phyloP scores from a whole-genome alignment of 345 rosid genomes.

The Tarenaya hassleriana region DNA sequence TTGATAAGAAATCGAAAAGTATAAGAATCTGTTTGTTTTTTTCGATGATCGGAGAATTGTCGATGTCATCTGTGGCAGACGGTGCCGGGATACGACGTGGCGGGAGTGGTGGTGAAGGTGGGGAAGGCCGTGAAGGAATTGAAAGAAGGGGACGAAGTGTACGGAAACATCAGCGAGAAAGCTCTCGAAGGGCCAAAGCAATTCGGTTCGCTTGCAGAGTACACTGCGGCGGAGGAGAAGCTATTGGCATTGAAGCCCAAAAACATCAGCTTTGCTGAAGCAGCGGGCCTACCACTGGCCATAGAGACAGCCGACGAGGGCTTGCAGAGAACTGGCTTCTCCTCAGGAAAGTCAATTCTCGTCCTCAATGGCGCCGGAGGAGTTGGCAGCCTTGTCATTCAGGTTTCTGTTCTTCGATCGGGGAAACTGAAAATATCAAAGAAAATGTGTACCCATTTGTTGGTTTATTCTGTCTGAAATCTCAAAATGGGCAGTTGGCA shows the following conservation, averaged over 20 bases:
- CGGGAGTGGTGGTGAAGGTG: slow-evolving; percentile 77
- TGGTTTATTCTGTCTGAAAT: not conserved
- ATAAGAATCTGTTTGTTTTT: not conserved
- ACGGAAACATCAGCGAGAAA: slow-evolving; percentile 87
- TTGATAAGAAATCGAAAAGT: not conserved
- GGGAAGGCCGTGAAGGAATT: slow-evolving; percentile 67
- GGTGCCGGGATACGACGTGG: slow-evolving; percentile 91
- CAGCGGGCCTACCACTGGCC: slow-evolving; percentile 88
- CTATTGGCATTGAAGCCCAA: slow-evolving; percentile 73
- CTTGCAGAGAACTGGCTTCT: slow-evolving; percentile 67
- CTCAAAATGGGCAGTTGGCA: slow-evolving; percentile 48
- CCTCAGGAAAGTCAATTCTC: slow-evolving; percentile 75
- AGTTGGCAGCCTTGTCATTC: slow-evolving; percentile 92
- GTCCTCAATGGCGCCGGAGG: slow-evolving; percentile 90
- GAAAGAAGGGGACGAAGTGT: slow-evolving; percentile 83
- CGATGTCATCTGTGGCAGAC: slow-evolving; percentile 44
- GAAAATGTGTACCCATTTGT: not conserved
- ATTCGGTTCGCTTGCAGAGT: slow-evolving; percentile 80
- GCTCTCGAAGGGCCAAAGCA: slow-evolving; percentile 89
- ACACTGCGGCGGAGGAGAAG: slow-evolving; percentile 84
- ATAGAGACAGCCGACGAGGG: slow-evolving; percentile 84
- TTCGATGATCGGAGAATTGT: not conserved
- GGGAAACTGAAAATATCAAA: no score
- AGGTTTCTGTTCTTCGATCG: slow-evolving; percentile 58
- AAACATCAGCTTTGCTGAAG: slow-evolving; percentile 69